phyloP scores from a whole-genome alignment of 768 basidiomycete genomes.

The Leccinellum albellum region DNA sequence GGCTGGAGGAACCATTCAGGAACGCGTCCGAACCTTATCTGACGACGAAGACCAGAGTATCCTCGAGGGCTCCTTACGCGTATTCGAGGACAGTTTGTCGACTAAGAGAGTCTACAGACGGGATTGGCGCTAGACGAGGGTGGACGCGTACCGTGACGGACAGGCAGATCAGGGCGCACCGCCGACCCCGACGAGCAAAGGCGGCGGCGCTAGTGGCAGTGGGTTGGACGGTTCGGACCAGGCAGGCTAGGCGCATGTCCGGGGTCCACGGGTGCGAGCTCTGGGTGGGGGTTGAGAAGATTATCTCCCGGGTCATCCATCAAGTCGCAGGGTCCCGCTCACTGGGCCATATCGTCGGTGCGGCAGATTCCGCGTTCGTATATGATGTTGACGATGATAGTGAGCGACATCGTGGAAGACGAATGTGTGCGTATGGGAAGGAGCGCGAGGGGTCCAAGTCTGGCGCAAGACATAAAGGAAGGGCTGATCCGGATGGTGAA shows the following conservation, averaged over 20 bases:
- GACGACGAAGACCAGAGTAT: constrained; percentile 19
- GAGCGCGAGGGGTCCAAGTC: background rate
- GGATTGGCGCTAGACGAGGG: constrained; percentile 73
- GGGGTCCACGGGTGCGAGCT: too few species aligned
- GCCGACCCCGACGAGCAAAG: constrained; percentile 10
- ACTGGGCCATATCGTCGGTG: too few species aligned
- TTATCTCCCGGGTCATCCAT: too few species aligned
- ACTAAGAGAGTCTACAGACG: constrained; percentile 64
- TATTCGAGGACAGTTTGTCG: constrained; percentile 62
- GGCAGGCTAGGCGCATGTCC: too few species aligned
- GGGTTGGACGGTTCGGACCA: too few species aligned
- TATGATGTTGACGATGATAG: constrained; percentile 42
- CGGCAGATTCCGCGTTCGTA: constrained; percentile 44
- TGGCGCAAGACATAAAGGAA: constrained; percentile 43
- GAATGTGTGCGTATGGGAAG: too few species aligned
- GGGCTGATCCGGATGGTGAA: constrained; percentile 52
- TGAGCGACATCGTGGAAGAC: constrained; percentile 44
- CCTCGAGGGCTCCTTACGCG: constrained; percentile 45
- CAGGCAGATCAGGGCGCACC: constrained; percentile 8
- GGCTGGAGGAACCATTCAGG: constrained; percentile 40
- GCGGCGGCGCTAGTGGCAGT: too few species aligned
- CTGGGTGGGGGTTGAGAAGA: too few species aligned
- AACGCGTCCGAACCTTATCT: constrained; percentile 9
- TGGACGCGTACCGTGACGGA: constrained; percentile 15
- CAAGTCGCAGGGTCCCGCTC: too few species aligned